Base-by-base conservation (phyloP, 352 stramenopile species). In the Globisporangium nagaii region DNA sequence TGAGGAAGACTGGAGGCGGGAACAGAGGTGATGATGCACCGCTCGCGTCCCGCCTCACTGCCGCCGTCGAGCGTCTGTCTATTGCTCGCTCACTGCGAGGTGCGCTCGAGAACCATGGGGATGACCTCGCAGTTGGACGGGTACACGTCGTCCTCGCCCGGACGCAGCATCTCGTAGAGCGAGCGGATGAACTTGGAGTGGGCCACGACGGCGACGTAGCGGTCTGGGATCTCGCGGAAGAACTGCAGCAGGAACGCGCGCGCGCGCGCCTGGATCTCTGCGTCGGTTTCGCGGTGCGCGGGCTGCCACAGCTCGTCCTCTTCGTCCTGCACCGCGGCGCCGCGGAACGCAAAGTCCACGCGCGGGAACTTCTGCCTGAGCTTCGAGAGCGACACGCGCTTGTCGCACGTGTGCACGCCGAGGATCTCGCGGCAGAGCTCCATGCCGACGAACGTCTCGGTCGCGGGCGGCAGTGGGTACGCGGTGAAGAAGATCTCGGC, bases 141-240 rank as follows among this genome's bases (percentile, higher is more conserved):
- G 44, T 70, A 56, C 15, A 72, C 32, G 36, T 81, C 73, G 11
- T 48, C 57, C 25, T 75, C 47, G 7, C 63, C 34, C 19, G 30
- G 54, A 34, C 76, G 41, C 19, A 85, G 66, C 11, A 85, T 63
- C 27, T 73, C 69, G 58, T 71, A 79, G 10, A 82, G 56, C 12
- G 70, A 65, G 30, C 71, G 65, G 53, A 91, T 88, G 56, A 89
- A 91, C n/a, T 70, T 79, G 10, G 76, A 85, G 60, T 91, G 81
- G 4, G 73, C 73, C 46, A 85, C 73, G 1, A 91, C 69, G 0
- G 67, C 73, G 15, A 88, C 75, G 40, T 82, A 67, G 12, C 51
- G 63, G 60, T 91, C 74, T 3, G 63, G 68, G 19, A 85, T 67
- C 3, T 73, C 64, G n/a, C 48, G 47, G 31, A 86, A 85, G 53